These are phyloP conservation scores for Aspergillus ochraceoroseus DNA, from an alignment of 2,329 filamentous ascomycete genomes.

Conservation along the genomic window DNA sequence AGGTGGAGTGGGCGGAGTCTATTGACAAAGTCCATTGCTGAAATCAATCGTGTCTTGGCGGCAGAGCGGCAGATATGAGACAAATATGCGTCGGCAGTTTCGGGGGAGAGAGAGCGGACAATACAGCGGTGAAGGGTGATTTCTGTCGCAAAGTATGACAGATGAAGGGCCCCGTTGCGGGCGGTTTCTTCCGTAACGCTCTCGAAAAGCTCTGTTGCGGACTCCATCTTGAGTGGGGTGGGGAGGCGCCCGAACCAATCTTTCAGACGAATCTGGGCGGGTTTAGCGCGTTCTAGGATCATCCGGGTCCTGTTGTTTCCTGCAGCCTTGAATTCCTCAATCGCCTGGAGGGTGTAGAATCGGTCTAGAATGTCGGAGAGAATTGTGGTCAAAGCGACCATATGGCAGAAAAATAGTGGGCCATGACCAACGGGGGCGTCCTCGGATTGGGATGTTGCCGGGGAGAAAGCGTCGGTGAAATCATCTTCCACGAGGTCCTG, in stretches of 20 bases:
- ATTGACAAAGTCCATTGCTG: constrained; percentile 96
- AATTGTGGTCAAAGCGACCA: constrained; percentile 51
- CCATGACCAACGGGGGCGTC: constrained; percentile 39
- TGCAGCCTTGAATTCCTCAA: constrained; percentile 41
- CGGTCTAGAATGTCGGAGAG: constrained; percentile 49
- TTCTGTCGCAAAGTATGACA: constrained; percentile 90
- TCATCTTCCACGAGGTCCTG: constrained; percentile 41
- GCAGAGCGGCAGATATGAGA: constrained; percentile 89
- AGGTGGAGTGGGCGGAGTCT: constrained; percentile 80
- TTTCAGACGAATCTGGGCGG: constrained; percentile 50
- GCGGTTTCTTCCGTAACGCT: constrained; percentile 39
- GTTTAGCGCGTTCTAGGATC: constrained; percentile 51
- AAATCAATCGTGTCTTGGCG: constrained; percentile 89
- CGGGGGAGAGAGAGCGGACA: constrained; percentile 66
- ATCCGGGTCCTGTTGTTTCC: constrained; percentile 46
- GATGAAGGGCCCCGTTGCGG: constrained; percentile 67
- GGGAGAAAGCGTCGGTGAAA: constrained; percentile 37
- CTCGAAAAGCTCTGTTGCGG: constrained; percentile 44
- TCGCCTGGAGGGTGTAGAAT: constrained; percentile 50
- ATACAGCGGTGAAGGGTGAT: constrained; percentile 90
- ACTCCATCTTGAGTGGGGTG: constrained; percentile 48
- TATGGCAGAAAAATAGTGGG: constrained; percentile 48
- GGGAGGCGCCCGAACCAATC: constrained; percentile 52
- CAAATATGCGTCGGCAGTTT: constrained; percentile 67
- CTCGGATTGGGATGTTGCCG: constrained; percentile 26